Percentiles rank a stretch among this genome's conserved stretches.
Conservation (phyloP, 1,284 basidiomycete genomes). For the Ceratobasidium sp. region DNA sequence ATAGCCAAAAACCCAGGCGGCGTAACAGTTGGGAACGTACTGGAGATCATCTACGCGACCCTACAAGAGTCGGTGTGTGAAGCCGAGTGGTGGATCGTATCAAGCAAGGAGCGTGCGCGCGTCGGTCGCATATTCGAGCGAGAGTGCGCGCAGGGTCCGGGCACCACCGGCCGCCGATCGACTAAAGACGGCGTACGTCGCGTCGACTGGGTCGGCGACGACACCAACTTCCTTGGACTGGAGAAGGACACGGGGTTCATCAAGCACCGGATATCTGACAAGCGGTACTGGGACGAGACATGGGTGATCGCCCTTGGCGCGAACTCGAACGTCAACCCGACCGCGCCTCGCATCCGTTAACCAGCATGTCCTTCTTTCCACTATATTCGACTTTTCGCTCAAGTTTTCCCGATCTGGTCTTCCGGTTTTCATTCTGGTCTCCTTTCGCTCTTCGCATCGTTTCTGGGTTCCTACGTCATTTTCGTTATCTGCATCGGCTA, state of each 20-base stretch:
- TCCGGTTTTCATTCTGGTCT: neutral
- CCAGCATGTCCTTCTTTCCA: no score
- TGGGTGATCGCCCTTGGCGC: constrained; percentile 45
- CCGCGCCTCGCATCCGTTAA: constrained; percentile 35
- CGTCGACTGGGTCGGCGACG: constrained; percentile 48
- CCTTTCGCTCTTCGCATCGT: constrained; percentile 2
- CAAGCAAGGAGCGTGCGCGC: constrained; percentile 44
- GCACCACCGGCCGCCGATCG: no score
- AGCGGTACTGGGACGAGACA: constrained; percentile 43
- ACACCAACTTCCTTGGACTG: constrained; percentile 44
- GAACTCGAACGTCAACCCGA: constrained; percentile 35
- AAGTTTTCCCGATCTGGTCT: constrained; percentile 22
- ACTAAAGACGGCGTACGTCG: constrained; percentile 45
- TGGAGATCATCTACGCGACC: constrained; percentile 45
- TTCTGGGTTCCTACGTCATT: constrained; percentile 19
- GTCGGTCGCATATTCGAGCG: constrained; percentile 43
- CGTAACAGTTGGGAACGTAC: constrained; percentile 45
- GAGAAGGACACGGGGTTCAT: constrained; percentile 46
- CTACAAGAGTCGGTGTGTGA: constrained; percentile 46
- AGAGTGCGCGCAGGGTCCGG: neutral
- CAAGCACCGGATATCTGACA: constrained; percentile 40
- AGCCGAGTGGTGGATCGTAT: constrained; percentile 49
- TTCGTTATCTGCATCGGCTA: constrained; percentile 24
- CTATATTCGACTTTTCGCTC: neutral
- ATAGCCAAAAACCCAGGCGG: constrained; percentile 45